Evolutionary conservation across 768 basidiomycete genomes (phyloP).

Genomic region (Russula sp.): DNA sequence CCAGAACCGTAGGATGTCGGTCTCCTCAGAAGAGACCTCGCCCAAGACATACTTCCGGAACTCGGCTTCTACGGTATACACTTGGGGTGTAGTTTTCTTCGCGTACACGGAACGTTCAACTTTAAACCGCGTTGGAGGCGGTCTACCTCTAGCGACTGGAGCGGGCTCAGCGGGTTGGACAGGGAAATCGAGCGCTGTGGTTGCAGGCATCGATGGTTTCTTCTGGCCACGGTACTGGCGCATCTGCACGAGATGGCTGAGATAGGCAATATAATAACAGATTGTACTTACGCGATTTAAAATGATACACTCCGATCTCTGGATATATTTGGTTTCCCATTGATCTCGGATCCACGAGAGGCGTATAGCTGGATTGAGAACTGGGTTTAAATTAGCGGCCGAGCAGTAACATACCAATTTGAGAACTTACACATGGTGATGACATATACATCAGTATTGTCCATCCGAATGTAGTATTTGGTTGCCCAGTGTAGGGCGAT

Average conservation of each 20-base stretch:
- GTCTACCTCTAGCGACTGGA: too few species aligned
- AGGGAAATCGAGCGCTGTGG: too few species aligned
- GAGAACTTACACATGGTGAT: not conserved
- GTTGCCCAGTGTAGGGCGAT: too few species aligned
- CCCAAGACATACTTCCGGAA: not conserved
- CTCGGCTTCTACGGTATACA: too few species aligned
- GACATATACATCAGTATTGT: too few species aligned
- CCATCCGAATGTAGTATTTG: too few species aligned
- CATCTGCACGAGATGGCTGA: not conserved
- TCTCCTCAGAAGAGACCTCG: not conserved
- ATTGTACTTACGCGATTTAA: not conserved
- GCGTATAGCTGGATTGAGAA: not conserved
- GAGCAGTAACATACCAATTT: not conserved
- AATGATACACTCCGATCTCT: too few species aligned
- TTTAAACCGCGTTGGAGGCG: not conserved
- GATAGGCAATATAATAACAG: not conserved
- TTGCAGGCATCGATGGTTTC: too few species aligned
- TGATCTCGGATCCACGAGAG: not conserved
- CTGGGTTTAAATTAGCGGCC: not conserved
- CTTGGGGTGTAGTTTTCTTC: not conserved
- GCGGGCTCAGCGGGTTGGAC: too few species aligned
- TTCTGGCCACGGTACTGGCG: too few species aligned
- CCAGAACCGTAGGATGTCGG: too few species aligned
- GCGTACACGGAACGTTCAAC: not conserved
- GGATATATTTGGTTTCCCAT: not conserved